Percentiles rank a stretch among this genome's conserved stretches.
Conservation (phyloP, 805 yeast species). For the Suhomyces kilbournensis region DNA sequence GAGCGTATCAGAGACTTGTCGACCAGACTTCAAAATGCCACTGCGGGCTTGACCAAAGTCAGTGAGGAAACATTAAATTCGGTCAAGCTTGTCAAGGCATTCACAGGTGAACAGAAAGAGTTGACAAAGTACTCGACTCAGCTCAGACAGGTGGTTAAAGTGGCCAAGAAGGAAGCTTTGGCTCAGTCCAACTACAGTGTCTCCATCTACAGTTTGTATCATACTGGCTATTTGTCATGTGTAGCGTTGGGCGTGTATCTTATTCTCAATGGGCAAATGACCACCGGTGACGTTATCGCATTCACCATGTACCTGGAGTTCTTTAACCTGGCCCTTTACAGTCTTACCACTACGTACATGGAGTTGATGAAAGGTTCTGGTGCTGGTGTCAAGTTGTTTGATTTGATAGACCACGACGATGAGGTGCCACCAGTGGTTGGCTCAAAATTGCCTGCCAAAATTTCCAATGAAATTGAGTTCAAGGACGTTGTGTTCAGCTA, state of each 20-base stretch:
- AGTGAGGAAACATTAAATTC: constrained; percentile 44
- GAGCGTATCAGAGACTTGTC: constrained; percentile 41
- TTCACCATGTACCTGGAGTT: constrained; percentile 46
- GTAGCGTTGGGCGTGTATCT: constrained; percentile 42
- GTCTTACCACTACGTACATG: constrained; percentile 44
- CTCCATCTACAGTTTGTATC: constrained; percentile 41
- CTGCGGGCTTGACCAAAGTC: constrained; percentile 44
- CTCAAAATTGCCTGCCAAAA: constrained; percentile 16
- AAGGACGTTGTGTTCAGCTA: constrained; percentile 40
- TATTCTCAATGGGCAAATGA: constrained; percentile 41
- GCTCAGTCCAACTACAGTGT: constrained; percentile 45
- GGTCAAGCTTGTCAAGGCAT: constrained; percentile 41
- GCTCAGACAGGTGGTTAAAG: constrained; percentile 38
- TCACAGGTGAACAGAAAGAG: constrained; percentile 43
- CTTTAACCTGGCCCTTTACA: constrained; percentile 43
- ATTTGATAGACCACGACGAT: constrained; percentile 37
- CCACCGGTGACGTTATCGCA: constrained; percentile 47
- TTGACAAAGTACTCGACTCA: constrained; percentile 36
- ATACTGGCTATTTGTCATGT: constrained; percentile 42
- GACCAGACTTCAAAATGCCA: constrained; percentile 41
- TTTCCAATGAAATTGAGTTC: constrained; percentile 36
- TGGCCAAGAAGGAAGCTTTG: constrained; percentile 42
- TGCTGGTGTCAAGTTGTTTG: constrained; percentile 43
- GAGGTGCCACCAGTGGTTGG: constrained; percentile 38
- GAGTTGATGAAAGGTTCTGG: constrained; percentile 49